Evolutionary conservation across 441 rosid genomes (phyloP).

Genomic region (Brassica hybrid): DNA sequence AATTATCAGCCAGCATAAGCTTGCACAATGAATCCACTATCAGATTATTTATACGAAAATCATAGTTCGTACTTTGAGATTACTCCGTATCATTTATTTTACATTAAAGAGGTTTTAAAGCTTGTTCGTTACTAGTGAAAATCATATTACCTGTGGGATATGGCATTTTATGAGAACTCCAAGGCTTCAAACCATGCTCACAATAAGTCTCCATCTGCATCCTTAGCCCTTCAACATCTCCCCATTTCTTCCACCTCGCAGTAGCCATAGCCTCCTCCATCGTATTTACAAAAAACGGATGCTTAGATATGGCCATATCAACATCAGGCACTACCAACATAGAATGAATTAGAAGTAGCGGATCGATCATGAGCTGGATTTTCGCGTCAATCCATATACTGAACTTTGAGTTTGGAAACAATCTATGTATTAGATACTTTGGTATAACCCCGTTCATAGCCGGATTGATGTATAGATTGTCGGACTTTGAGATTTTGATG

Average conservation of each 20-base stretch:
- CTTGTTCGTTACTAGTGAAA: constrained; percentile 19
- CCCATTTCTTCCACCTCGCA: constrained; percentile 95
- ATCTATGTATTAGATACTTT: constrained; percentile 74
- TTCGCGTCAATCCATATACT: constrained; percentile 93
- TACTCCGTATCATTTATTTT: background rate
- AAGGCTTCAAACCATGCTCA: constrained; percentile 80
- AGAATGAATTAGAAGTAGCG: constrained; percentile 72
- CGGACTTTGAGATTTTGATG: constrained; percentile 48
- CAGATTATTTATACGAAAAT: background rate
- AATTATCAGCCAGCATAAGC: constrained; percentile 8
- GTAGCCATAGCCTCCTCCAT: constrained; percentile 98
- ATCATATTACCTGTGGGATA: constrained; percentile 71
- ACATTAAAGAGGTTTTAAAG: constrained; percentile 1
- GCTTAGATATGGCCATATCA: constrained; percentile 87
- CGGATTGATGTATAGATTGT: constrained; percentile 57
- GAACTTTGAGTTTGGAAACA: constrained; percentile 80
- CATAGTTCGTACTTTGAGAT: constrained; percentile 18
- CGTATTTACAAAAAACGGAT: constrained; percentile 68
- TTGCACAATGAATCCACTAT: constrained; percentile 19
- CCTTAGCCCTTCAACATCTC: constrained; percentile 65
- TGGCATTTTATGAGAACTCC: constrained; percentile 75
- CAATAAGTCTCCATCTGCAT: constrained; percentile 91
- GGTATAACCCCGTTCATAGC: constrained; percentile 93
- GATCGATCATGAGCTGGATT: constrained; percentile 85
- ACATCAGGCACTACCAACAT: constrained; percentile 54